A percentile compares a stretch with the other conserved stretches of the same genome.
Conservation (phyloP, 805 yeast genomes). For the Yarrowia phangngaensis region DNA sequence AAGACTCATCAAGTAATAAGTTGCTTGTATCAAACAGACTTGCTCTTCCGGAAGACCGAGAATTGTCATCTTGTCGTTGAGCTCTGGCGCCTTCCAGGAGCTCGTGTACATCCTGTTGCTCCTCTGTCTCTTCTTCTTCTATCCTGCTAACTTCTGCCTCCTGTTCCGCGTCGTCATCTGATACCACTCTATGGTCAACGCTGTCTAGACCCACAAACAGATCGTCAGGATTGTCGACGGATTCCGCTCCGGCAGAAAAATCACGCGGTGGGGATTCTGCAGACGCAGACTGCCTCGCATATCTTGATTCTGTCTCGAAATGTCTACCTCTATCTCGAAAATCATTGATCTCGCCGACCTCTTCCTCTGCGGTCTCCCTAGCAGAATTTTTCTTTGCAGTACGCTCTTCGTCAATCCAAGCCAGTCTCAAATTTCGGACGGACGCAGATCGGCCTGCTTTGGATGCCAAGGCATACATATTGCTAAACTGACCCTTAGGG, state of each 20-base stretch:
- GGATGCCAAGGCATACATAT: conserved; percentile 55
- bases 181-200: conserved; percentile 10
- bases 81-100: conserved; percentile 16
- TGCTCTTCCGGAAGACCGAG: background rate
- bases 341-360: background rate
- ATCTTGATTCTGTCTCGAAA: background rate
- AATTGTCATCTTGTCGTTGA: conserved; percentile 11
- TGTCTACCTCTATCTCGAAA: conserved; percentile 3
- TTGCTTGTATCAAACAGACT: conserved; percentile 9
- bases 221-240: conserved; percentile 11
- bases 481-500: conserved; percentile 76
- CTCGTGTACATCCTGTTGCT: conserved; percentile 1
- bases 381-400: background rate
- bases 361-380: background rate
- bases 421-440: background rate
- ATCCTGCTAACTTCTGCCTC: conserved; percentile 4
- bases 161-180: conserved; percentile 5
- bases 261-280: too few relatives aligned
- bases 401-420: conserved; percentile 17
- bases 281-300: background rate
- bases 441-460: conserved; percentile 30
- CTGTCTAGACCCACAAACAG: conserved; percentile 24
- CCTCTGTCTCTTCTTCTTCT: background rate
- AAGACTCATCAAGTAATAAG: too few relatives aligned
- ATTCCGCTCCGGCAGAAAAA: too few relatives aligned